Percentiles rank a stretch among this genome's conserved stretches.
Conservation (phyloP, 139 green algal genomes). For the Micractinium conductrix region DNA sequence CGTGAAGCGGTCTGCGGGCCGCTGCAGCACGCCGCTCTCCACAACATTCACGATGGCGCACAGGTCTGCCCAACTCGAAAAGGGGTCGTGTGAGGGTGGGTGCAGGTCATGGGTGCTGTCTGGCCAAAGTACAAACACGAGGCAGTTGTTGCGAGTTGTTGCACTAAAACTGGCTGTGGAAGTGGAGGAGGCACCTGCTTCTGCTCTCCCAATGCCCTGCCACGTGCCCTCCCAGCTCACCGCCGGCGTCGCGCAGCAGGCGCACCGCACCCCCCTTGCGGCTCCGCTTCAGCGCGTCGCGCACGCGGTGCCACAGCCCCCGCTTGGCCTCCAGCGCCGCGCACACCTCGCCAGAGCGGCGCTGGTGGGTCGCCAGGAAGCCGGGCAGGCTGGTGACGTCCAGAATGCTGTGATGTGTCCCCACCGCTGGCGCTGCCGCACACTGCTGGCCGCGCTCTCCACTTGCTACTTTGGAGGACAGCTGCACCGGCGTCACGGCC, state of each 20-base stretch:
- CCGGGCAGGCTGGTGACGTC: not conserved
- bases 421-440: not conserved
- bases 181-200: too few relatives aligned
- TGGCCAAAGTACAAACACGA: too few relatives aligned
- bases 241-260: not conserved
- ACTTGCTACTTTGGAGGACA: not conserved
- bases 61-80: not conserved
- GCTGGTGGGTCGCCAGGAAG: not conserved
- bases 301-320: not conserved
- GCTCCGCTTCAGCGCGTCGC: not conserved
- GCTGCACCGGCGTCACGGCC: not conserved
- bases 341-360: not conserved
- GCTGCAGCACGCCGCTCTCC: not conserved
- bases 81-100: too few relatives aligned
- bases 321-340: not conserved
- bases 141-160: too few relatives aligned
- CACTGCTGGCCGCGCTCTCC: not conserved
- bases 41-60: not conserved
- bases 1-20: constrained; percentile 13
- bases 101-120: not conserved
- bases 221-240: not conserved
- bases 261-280: not conserved
- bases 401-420: not conserved
- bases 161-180: too few relatives aligned
- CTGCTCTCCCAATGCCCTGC: not conserved